Base-by-base conservation (phyloP, 306 rosid genomes). In the Arachis stenosperma region DNA sequence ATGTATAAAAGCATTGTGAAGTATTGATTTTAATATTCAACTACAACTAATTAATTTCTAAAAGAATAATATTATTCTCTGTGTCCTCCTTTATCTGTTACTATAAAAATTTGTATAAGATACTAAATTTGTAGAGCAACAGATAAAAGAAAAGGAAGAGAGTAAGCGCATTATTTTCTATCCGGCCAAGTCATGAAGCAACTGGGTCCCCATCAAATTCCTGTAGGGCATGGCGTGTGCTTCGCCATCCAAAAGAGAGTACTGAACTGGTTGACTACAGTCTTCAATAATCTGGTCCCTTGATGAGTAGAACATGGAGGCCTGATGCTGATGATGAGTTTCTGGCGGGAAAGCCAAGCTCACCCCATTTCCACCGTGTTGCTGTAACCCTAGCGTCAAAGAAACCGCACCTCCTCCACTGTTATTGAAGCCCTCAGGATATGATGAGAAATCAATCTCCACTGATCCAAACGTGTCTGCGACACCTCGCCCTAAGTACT, bases 331-430 rank as follows among this genome's bases (percentile, higher is more conserved):
- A 48, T 48, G 53, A 11, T 84, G 88, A 1, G 87, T 63, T 1
- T 85, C 69, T 3, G 90, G 44, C 0, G 92, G 78, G 72, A 88
- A 86, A 6, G 94, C 94, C 11, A 88, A 71, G 73, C 87, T 86
- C 82, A 84, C 94, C 15, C 90, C 89, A 10, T 40, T 84, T 8
- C 84, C 87, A 6, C 84, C 96, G 30, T 90, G 95, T 33, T 90
- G 98, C 44, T 92, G 96, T 74, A 92, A 82, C 88, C 98, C 98
- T 83, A 92, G 79, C 7, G 98, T 92, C 88, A 92, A 79, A 2
- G 98, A 92, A 58, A 92, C 96, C 0, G 96, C 89, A 0, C 93
- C 80, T 0, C 91, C 84, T 3, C 79, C 74, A 29, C 75, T 82
- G 47, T 74, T 84, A 50, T 82, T 50, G 12, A 6, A 13, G 42